phyloP scores from a whole-genome alignment of 2,329 filamentous ascomycete genomes.

The Lachnellula arida region DNA sequence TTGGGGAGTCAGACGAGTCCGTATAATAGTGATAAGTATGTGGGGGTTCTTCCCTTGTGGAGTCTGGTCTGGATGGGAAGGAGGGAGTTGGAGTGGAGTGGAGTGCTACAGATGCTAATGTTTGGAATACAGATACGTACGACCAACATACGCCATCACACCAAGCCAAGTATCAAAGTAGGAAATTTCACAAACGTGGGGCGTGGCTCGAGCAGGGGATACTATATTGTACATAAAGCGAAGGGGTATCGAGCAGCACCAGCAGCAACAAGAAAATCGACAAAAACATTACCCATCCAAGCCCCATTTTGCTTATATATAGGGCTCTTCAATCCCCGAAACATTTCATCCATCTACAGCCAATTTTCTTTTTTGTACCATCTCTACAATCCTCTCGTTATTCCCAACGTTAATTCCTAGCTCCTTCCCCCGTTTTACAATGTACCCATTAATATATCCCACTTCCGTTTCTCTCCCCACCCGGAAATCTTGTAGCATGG shows the following conservation, averaged over 20 bases:
- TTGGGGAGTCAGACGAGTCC: slow-evolving; percentile 78
- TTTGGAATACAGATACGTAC: slow-evolving; percentile 58
- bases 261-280: not conserved
- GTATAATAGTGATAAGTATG: slow-evolving; percentile 85
- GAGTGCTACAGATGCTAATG: slow-evolving; percentile 4
- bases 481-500: slow-evolving; percentile 56
- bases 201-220: not conserved
- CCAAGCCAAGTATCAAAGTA: slow-evolving; percentile 41
- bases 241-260: not conserved
- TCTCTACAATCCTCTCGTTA: slow-evolving; percentile 39
- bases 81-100: not conserved
- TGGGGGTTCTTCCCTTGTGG: not conserved
- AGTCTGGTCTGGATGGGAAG: not conserved
- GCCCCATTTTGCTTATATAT: not conserved
- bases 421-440: slow-evolving; percentile 31
- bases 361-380: slow-evolving; percentile 37
- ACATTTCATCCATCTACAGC: slow-evolving; percentile 29
- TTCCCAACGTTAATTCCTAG: slow-evolving; percentile 32
- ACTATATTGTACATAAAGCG: not conserved
- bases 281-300: not conserved
- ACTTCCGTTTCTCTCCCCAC: slow-evolving; percentile 52
- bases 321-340: not conserved
- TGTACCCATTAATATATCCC: slow-evolving; percentile 55
- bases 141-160: slow-evolving; percentile 72
- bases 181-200: not conserved